A percentile compares a stretch with the other conserved stretches of the same genome.
These are phyloP conservation scores for Lotus japonicus DNA, from an alignment of 306 rosid species.

Conservation along the genomic window DNA sequence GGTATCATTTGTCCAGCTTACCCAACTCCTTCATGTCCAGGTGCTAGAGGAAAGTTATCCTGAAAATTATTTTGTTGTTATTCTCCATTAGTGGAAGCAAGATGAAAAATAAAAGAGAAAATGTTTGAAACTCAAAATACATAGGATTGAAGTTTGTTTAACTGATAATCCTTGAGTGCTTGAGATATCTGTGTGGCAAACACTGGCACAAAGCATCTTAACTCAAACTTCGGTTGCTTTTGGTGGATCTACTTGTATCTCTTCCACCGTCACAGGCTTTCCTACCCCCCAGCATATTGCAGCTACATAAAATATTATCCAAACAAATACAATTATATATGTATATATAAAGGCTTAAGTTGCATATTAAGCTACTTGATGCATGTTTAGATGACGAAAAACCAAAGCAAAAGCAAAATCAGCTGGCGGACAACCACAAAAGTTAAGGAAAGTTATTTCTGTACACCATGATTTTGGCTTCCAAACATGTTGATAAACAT, in stretches of 20 bases:
- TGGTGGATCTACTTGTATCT: conserved; percentile 55
- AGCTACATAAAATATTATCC: conserved; percentile 15
- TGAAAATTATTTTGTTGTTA: conserved; percentile 2
- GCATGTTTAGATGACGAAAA: too few species aligned
- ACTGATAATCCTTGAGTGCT: conserved; percentile 32
- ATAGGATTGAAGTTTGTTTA: neutral
- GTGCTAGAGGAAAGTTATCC: conserved; percentile 40
- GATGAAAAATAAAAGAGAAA: neutral
- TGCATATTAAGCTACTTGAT: too few species aligned
- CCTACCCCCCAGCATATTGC: conserved; percentile 51
- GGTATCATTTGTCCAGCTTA: neutral
- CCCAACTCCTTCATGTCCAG: conserved; percentile 69
- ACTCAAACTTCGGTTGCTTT: conserved; percentile 39
- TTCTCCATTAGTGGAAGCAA: neutral
- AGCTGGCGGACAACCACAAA: too few species aligned
- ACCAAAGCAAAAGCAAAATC: too few species aligned
- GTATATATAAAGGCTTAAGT: neutral
- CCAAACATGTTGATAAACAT: neutral
- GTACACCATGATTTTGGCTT: too few species aligned
- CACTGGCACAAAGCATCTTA: conserved; percentile 52
- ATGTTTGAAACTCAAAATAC: neutral
- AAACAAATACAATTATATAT: neutral
- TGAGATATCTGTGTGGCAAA: conserved; percentile 47
- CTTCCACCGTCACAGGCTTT: conserved; percentile 36
- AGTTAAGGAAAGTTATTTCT: too few species aligned